Evolutionary conservation across 2,329 filamentous ascomycete species (phyloP), one percentile per base, ranked within the genome.

Genomic region (Fusarium austroafricanum): DNA sequence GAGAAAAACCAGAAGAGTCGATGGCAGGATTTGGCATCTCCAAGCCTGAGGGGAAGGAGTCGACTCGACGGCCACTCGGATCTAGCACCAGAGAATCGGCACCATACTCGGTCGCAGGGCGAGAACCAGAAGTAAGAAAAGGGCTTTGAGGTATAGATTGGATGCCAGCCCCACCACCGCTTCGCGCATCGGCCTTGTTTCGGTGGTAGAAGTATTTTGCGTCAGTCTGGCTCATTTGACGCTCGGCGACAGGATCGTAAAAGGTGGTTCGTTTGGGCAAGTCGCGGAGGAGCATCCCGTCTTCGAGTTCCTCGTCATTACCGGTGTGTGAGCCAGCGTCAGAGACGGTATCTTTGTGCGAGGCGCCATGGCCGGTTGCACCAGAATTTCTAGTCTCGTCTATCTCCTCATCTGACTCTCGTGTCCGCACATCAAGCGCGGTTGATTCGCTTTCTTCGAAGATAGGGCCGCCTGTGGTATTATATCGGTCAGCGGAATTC

Each of bases 191-290:
- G 59, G 90, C 83, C 78, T 94, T 92, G 79, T 93, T 94, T 70
- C 92, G 87, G 81, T 97, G 95, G 79, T 97, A 99, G 82, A 98
- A 97, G 66, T 97, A 86, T 79, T 97, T 98, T 61, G 95, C 93
- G 77, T 99, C 96, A 26, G 92, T 90, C 78, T 97, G 94, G 75
- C 91, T 96, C 89, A 97, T 92, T 75, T 95, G 92, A 74, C 96
- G 96, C 80, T 99, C 96, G 53, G 93, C 92, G 52, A 95, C 91
- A 75, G 95, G 93, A 79, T 97, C 94, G 81, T 97, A 97, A 76
- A 94, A 96, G 20, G 94, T 92, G 10, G 94, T 97, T 76, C 90
- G 90, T 63, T 85, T 85, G 33, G 87, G 87, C 52, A 87, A 76
- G 74, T 90, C 88, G 64, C 88, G 83, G 21, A 83, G 82, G 11